Evolutionary conservation across 73 alveolate species (phyloP).

Genomic region (Paramecium caudatum): DNA sequence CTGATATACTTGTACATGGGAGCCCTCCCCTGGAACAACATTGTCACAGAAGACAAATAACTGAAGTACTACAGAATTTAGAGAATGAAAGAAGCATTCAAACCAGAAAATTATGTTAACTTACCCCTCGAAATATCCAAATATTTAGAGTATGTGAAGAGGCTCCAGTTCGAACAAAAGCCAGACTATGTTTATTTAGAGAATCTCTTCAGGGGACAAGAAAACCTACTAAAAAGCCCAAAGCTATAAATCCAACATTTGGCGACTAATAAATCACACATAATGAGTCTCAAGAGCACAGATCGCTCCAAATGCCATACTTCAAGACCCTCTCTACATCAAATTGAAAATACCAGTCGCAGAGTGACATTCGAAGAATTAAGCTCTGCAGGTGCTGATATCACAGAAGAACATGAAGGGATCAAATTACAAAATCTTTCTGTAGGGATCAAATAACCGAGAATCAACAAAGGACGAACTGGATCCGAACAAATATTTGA

Average conservation of each 20-base stretch:
- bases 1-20: slow-evolving; percentile 81
- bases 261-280: not conserved
- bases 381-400: slow-evolving; percentile 54
- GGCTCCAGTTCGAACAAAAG: slow-evolving; percentile 77
- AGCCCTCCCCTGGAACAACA: slow-evolving; percentile 77
- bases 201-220: slow-evolving; percentile 77
- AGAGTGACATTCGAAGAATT: slow-evolving; percentile 42
- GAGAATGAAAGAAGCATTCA: slow-evolving; percentile 80
- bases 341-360: slow-evolving; percentile 12
- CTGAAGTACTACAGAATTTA: slow-evolving; percentile 84
- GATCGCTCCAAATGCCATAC: slow-evolving; percentile 3
- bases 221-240: not conserved
- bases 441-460: slow-evolving; percentile 52
- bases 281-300: not conserved
- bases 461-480: not conserved
- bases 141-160: slow-evolving; percentile 80
- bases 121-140: slow-evolving; percentile 83
- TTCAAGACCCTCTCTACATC: not conserved
- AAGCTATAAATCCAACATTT: not conserved
- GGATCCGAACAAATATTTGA: slow-evolving; percentile 17
- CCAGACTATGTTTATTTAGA: slow-evolving; percentile 86
- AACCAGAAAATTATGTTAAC: slow-evolving; percentile 82
- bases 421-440: not conserved
- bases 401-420: slow-evolving; percentile 45
- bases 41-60: slow-evolving; percentile 81